Percentiles rank a stretch among this genome's conserved stretches.
These are phyloP conservation scores for Ophioceras dolichostomum DNA, from an alignment of 2,329 filamentous ascomycete species.

Conservation along the genomic window DNA sequence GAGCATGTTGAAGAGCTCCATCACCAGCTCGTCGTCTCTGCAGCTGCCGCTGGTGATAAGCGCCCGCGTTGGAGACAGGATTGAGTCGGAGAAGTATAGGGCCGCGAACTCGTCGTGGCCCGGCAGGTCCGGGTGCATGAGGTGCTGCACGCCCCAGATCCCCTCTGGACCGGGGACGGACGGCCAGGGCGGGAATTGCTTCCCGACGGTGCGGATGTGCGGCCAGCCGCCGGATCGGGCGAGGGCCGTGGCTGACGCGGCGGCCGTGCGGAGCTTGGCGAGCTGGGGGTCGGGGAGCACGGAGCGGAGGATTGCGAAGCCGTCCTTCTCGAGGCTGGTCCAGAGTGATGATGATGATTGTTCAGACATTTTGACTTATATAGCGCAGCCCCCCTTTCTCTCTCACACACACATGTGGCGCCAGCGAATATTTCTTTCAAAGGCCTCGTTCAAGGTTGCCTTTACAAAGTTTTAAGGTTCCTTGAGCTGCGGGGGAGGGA, in stretches of 20 bases:
- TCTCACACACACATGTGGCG: too few species aligned
- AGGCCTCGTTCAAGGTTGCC: too few species aligned
- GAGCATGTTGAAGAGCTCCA: slow-evolving; percentile 83
- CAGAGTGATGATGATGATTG: slow-evolving; percentile 18
- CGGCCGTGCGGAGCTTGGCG: slow-evolving; percentile 44
- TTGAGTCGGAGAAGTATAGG: slow-evolving; percentile 58
- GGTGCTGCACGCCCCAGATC: slow-evolving; percentile 84
- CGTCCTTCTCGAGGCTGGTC: slow-evolving; percentile 51
- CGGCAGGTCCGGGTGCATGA: slow-evolving; percentile 62
- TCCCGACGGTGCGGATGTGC: slow-evolving; percentile 70
- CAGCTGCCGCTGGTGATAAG: slow-evolving; percentile 38
- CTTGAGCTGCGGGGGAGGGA: too few species aligned
- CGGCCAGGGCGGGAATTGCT: slow-evolving; percentile 84
- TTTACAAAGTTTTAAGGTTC: too few species aligned
- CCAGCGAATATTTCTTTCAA: too few species aligned
- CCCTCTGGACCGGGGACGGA: slow-evolving; percentile 42
- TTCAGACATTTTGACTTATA: background rate
- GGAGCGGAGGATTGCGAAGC: slow-evolving; percentile 62
- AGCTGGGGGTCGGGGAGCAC: slow-evolving; percentile 47
- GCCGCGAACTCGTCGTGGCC: slow-evolving; percentile 48
- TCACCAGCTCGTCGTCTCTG: slow-evolving; percentile 53
- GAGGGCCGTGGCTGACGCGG: slow-evolving; percentile 40
- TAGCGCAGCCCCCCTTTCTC: too few species aligned
- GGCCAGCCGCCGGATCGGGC: slow-evolving; percentile 68
- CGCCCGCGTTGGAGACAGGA: slow-evolving; percentile 51